Evolutionary conservation across 805 yeast genomes (phyloP).

Genomic region (Kluyveromyces wickerhamii): DNA sequence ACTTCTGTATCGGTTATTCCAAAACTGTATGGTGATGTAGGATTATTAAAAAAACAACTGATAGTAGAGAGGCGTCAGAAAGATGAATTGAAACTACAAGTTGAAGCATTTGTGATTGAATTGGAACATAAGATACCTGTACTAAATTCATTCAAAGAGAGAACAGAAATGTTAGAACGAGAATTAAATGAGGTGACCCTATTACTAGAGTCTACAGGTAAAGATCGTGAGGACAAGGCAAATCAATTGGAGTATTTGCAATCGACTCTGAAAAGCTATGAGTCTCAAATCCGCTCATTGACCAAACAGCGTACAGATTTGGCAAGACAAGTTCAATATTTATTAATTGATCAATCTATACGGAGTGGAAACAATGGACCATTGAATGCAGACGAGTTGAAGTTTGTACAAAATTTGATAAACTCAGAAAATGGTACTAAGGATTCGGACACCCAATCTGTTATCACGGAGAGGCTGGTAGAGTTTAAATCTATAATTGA

Average conservation of each 20-base stretch:
- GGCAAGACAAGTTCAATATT: conserved; percentile 72
- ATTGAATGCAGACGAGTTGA: conserved; percentile 54
- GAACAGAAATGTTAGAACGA: conserved; percentile 47
- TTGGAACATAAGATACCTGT: conserved; percentile 73
- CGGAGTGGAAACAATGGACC: conserved; percentile 52
- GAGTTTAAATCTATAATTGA: conserved; percentile 61
- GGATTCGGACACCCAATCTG: conserved; percentile 59
- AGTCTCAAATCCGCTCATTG: conserved; percentile 35
- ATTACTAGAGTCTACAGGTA: conserved; percentile 44
- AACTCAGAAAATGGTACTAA: conserved; percentile 25
- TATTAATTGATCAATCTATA: conserved; percentile 58
- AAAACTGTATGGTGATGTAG: conserved; percentile 50
- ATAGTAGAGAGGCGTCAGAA: conserved; percentile 65
- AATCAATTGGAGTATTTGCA: conserved; percentile 17
- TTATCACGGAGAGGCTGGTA: conserved; percentile 68
- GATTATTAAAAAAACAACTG: conserved; percentile 55
- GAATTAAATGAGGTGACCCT: conserved; percentile 48
- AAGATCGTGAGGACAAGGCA: conserved; percentile 38
- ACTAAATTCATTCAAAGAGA: conserved; percentile 56
- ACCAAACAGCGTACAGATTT: conserved; percentile 60
- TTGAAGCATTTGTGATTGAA: conserved; percentile 65
- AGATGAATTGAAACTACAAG: conserved; percentile 58
- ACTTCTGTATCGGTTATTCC: conserved; percentile 6
- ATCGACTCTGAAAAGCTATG: conserved; percentile 24
- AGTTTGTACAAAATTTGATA: conserved; percentile 48